These are phyloP conservation scores for Pleurotus giganteus DNA, from an alignment of 768 basidiomycete genomes.

Conservation along the genomic window DNA sequence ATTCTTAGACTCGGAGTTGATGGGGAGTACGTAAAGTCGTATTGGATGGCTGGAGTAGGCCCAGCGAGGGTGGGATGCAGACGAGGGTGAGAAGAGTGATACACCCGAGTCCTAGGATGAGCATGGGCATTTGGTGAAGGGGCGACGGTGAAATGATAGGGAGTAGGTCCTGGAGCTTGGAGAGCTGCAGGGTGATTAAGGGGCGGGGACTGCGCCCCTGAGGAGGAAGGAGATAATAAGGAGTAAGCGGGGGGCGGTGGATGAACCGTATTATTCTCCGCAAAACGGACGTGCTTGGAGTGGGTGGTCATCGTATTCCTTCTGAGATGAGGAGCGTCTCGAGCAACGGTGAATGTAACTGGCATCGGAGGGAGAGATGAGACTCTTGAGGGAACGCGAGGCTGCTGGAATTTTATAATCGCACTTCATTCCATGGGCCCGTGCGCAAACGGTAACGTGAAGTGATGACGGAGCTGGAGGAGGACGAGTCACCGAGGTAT, in stretches of 20 bases:
- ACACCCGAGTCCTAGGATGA: no score
- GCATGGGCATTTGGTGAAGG: neutral
- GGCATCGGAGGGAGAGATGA: no score
- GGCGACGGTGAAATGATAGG: neutral
- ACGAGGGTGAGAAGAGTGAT: neutral
- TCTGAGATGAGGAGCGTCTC: no score
- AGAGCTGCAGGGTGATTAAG: neutral
- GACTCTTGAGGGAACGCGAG: no score
- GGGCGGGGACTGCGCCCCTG: neutral
- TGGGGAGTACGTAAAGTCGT: conserved; percentile 27
- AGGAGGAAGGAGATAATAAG: neutral
- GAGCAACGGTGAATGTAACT: no score
- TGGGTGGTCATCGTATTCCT: neutral
- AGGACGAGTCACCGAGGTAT: no score
- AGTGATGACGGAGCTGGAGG: no score
- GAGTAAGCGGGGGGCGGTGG: neutral
- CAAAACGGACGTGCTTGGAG: neutral
- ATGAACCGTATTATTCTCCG: neutral
- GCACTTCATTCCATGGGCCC: no score
- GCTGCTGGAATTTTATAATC: no score
- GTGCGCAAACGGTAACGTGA: no score
- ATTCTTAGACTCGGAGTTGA: conserved; percentile 23
- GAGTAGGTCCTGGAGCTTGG: neutral
- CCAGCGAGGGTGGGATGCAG: conserved; percentile 1
- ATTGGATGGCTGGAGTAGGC: conserved; percentile 19